Evolutionary conservation across 805 yeast species (phyloP).

Genomic region (Myxozyma mucilagina): DNA sequence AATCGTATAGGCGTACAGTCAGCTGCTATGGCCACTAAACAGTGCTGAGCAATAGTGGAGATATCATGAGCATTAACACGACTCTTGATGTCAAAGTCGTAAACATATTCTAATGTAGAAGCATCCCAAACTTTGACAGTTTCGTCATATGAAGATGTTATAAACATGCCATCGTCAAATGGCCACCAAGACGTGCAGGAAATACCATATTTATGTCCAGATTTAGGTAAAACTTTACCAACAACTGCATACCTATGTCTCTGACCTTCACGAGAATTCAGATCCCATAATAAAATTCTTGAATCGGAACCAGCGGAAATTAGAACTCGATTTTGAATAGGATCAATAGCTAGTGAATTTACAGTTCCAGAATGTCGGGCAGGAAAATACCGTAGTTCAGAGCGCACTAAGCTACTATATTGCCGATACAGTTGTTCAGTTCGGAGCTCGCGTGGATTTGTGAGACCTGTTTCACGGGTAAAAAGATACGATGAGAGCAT

Average conservation of each 20-base stretch:
- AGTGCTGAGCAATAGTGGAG: constrained; percentile 45
- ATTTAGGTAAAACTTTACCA: constrained; percentile 11
- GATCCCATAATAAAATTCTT: constrained; percentile 66
- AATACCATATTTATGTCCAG: constrained; percentile 68
- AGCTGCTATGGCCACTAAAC: constrained; percentile 67
- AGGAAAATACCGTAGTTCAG: constrained; percentile 33
- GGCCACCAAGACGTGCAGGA: constrained; percentile 88
- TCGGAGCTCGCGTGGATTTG: constrained; percentile 28
- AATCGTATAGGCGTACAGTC: constrained; percentile 70
- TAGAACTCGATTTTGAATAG: constrained; percentile 46
- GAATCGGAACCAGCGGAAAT: constrained; percentile 77
- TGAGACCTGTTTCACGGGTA: constrained; percentile 29
- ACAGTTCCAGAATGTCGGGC: constrained; percentile 48
- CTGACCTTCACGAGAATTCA: constrained; percentile 39
- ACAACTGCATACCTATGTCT: constrained; percentile 32
- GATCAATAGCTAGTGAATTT: constrained; percentile 61
- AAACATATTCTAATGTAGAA: constrained; percentile 60
- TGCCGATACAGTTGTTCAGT: constrained; percentile 23
- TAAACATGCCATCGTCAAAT: constrained; percentile 78
- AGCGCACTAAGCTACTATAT: constrained; percentile 21
- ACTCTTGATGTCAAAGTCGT: constrained; percentile 60
- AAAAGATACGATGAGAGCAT: constrained; percentile 29
- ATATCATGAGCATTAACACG: constrained; percentile 70
- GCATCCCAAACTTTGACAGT: constrained; percentile 83
- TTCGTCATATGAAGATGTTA: constrained; percentile 78